Conservation (phyloP, 2,329 filamentous ascomycete genomes). For the Beauveria sp. region DNA sequence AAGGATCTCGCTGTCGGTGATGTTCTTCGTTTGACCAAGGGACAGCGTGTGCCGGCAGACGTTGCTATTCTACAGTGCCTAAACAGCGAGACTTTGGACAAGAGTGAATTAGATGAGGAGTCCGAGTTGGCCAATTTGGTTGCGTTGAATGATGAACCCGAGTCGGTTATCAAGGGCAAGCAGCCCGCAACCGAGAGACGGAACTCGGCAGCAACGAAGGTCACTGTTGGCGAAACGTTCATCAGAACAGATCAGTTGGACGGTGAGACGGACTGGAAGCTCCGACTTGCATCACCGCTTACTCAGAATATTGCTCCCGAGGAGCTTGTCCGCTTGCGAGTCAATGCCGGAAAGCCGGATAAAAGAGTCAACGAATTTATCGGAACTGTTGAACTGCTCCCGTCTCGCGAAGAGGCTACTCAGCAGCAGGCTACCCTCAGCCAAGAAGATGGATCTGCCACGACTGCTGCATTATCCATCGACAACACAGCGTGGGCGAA, state of each 20-base stretch:
- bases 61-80: conserved; percentile 86
- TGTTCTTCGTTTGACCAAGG: conserved; percentile 85
- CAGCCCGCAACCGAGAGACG: conserved; percentile 21
- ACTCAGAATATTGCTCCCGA: conserved; percentile 69
- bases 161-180: conserved; percentile 27
- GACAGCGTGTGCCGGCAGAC: conserved; percentile 89
- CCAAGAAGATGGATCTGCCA: conserved; percentile 29
- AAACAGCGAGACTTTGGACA: conserved; percentile 43
- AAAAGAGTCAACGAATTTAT: conserved; percentile 91
- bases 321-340: conserved; percentile 61
- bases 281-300: conserved; percentile 77
- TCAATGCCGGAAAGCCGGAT: conserved; percentile 85
- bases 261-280: conserved; percentile 97
- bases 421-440: conserved; percentile 29
- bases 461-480: conserved; percentile 72
- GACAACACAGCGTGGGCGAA: conserved; percentile 99
- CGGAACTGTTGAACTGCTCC: conserved; percentile 73
- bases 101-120: conserved; percentile 20
- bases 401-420: conserved; percentile 43
- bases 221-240: conserved; percentile 76
- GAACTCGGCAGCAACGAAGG: conserved; percentile 24
- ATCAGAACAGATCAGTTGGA: conserved; percentile 96
- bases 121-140: conserved; percentile 33
- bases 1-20: conserved; percentile 89
- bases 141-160: conserved; percentile 30